These are phyloP conservation scores for Parietaria judaica DNA, from an alignment of 306 rosid genomes.

Conservation along the genomic window DNA sequence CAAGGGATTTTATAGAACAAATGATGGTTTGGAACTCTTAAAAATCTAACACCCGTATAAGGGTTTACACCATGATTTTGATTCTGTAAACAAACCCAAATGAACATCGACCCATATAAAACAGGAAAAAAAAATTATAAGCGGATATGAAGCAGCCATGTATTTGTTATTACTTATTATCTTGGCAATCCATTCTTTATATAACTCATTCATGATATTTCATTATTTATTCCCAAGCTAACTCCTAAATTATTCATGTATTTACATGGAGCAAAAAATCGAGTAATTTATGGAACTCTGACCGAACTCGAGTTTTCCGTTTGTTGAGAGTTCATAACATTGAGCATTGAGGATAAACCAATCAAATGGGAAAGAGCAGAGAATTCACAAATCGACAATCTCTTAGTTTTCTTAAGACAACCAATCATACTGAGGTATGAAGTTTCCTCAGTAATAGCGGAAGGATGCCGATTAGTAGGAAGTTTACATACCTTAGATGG, in stretches of 20 bases:
- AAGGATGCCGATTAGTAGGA: neutral
- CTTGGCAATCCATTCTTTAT: neutral
- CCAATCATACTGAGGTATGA: neutral
- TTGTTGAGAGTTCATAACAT: neutral
- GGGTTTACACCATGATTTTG: neutral
- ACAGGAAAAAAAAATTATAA: no score
- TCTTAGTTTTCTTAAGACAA: neutral
- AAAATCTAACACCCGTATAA: neutral
- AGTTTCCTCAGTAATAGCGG: neutral
- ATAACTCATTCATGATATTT: no score
- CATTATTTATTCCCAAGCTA: no score
- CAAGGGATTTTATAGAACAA: neutral
- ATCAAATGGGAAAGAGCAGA: neutral
- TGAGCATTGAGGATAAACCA: neutral
- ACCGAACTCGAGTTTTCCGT: neutral
- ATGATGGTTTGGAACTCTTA: neutral
- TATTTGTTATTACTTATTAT: neutral
- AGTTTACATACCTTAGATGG: slow-evolving; percentile 33
- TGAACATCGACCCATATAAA: no score
- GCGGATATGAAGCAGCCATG: no score
- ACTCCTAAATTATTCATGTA: no score
- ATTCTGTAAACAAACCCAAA: neutral
- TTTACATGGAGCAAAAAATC: neutral
- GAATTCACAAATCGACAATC: neutral
- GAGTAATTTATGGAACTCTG: neutral